Base-by-base conservation (phyloP, 139 green algal genomes). In the Gonium pectorale region DNA sequence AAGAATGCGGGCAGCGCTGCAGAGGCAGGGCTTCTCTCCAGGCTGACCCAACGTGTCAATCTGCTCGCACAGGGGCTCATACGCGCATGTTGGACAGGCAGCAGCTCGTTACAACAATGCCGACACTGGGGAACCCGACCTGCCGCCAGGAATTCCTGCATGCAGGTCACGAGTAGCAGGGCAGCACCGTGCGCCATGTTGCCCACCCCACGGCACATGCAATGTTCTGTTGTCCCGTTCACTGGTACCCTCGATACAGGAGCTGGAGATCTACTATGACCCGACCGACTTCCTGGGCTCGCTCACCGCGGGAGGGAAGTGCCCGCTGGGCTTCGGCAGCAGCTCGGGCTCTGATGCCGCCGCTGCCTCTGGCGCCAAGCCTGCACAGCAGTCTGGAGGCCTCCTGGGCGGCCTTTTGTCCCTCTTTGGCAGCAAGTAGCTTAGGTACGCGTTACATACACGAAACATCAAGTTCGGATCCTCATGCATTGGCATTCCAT, bases 221-320 rank as follows among this genome's bases (percentile, higher is more conserved):
- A n/a, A n/a, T n/a, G n/a, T n/a, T n/a, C 54, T 64, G 15, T 24
- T 64, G 22, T 24, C 54, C 29, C 13, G 54, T 13, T 59, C 49
- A 59, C 49, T 26, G 15, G 49, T 59, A 17, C 38, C 35, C 7
- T 77, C 40, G 6, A 11, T 27, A 63, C 22, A 60, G 60, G 22
- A 46, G 41, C 43, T 83, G 60, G 62, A 83, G 60, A 83, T 83
- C 21, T 83, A 73, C 29, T 83, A 83, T 24, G 77, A 83, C 77
- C 40, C 77, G 26, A 74, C 77, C 3, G 38, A 31, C 41, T 83
- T 83, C 54, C 62, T 83, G 26, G 29, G 40, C 17, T 26, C 7
- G 7, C 77, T 74, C 38, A 52, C n/a, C 62, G 51, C 69, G 77
- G 77, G 77, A 17, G 40, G 60, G 29, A 69, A 69, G 35, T 81